Percentiles rank a stretch among this genome's conserved stretches.
Evolutionary conservation across 495 filamentous ascomycete genomes (phyloP).

Genomic region (Tuber microsphaerosporum): DNA sequence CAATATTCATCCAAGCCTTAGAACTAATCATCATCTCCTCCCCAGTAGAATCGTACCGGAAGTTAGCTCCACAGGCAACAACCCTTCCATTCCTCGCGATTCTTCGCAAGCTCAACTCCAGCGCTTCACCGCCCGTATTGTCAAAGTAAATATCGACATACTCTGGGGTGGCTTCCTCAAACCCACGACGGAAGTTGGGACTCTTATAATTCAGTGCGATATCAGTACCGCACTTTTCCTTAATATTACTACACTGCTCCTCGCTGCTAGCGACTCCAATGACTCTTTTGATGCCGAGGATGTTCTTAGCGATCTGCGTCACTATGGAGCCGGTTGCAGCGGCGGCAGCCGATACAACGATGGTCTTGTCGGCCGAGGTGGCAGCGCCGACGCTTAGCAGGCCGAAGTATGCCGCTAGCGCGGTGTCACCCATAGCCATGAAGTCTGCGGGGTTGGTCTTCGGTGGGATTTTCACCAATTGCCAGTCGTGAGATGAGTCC

Average conservation of each 20-base stretch:
- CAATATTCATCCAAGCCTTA: conserved; percentile 50
- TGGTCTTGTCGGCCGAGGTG: conserved; percentile 43
- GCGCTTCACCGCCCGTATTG: conserved; percentile 63
- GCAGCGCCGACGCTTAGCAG: conserved; percentile 55
- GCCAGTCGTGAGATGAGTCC: conserved; percentile 47
- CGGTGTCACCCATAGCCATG: conserved; percentile 32
- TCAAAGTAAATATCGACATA: conserved; percentile 64
- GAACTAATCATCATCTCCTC: conserved; percentile 41
- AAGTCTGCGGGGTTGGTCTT: conserved; percentile 14
- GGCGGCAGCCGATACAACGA: neutral
- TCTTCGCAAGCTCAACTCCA: conserved; percentile 54
- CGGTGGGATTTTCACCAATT: conserved; percentile 40
- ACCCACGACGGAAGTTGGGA: conserved; percentile 51
- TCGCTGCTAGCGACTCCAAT: conserved; percentile 61
- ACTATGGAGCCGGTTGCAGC: conserved; percentile 57
- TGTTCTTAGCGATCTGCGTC: conserved; percentile 57
- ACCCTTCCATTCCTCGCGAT: conserved; percentile 54
- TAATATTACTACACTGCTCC: conserved; percentile 58
- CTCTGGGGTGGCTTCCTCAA: conserved; percentile 55
- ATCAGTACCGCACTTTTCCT: conserved; percentile 57
- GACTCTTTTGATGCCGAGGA: conserved; percentile 51
- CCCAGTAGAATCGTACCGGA: conserved; percentile 47
- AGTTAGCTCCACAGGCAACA: conserved; percentile 55
- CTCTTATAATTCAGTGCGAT: conserved; percentile 63
- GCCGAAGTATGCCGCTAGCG: conserved; percentile 63